A percentile compares a stretch with the other conserved stretches of the same genome.
phyloP scores from a whole-genome alignment of 1,284 basidiomycete genomes.

The Heterobasidion occidentale region DNA sequence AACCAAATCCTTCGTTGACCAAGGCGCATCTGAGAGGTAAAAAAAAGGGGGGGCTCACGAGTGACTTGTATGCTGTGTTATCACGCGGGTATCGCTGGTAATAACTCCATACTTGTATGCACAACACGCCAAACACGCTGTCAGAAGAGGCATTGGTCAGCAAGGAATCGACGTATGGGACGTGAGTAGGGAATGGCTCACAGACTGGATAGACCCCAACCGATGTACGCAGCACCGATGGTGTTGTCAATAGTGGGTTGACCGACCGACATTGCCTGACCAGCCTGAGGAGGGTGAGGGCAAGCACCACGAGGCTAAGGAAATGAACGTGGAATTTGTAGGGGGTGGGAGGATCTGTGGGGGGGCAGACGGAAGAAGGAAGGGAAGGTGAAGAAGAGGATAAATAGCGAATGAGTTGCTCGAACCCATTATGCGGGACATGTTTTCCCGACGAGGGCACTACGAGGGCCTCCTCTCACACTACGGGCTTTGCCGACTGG shows the following conservation, averaged over 20 bases:
- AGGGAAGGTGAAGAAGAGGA: not conserved
- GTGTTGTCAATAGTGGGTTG: conserved; percentile 34
- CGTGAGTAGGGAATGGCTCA: conserved; percentile 19
- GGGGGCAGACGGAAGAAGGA: not conserved
- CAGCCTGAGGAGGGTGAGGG: not conserved
- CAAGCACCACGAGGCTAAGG: not conserved
- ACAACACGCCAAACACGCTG: conserved; percentile 42
- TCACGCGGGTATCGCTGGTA: conserved; percentile 49
- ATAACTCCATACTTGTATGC: conserved; percentile 46
- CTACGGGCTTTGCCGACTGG: too few species aligned
- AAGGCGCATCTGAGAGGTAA: not conserved
- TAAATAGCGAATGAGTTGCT: not conserved
- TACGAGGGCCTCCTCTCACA: too few species aligned
- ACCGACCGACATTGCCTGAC: not conserved
- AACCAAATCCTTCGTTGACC: conserved; percentile 11
- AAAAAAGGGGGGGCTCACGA: conserved; percentile 36
- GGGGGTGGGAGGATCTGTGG: not conserved
- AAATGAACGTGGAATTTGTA: not conserved
- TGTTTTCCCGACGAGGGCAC: too few species aligned
- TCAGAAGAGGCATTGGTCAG: not conserved
- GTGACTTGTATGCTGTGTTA: conserved; percentile 39
- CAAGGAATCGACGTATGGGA: not conserved
- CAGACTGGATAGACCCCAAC: conserved; percentile 45
- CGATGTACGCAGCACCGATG: conserved; percentile 50
- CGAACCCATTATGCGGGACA: too few species aligned